A percentile compares a stretch with the other conserved stretches of the same genome.
Evolutionary conservation across 305 asterid genomes (phyloP).

Genomic region (Fraxinus velutina): DNA sequence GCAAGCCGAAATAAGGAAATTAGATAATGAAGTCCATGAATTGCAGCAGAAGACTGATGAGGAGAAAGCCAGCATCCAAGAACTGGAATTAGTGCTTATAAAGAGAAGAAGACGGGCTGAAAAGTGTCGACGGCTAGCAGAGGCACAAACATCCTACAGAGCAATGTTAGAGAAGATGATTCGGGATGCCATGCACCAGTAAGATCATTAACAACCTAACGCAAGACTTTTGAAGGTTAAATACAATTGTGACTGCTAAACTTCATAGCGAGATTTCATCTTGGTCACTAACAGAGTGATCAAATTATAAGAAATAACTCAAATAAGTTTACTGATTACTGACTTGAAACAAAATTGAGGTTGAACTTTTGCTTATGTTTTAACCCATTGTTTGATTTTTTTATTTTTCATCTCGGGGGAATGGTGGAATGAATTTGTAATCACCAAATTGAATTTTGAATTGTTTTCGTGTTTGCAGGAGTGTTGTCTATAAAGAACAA

Average conservation of each 20-base stretch:
- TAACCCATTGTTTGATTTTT: background rate
- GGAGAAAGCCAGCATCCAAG: constrained; percentile 64
- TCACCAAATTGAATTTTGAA: background rate
- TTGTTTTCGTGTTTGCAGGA: constrained; percentile 46
- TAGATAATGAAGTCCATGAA: constrained; percentile 65
- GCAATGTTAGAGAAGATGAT: constrained; percentile 96
- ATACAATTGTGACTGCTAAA: background rate
- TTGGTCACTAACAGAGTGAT: background rate
- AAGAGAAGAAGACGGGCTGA: constrained; percentile 81
- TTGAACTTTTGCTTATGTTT: background rate
- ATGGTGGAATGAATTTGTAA: background rate
- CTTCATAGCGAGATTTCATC: background rate
- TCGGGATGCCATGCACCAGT: constrained; percentile 99
- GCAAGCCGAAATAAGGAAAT: constrained; percentile 68
- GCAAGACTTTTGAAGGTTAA: background rate
- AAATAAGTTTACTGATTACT: background rate
- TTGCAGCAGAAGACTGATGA: constrained; percentile 65
- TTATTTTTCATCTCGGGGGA: background rate
- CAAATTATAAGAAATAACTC: background rate
- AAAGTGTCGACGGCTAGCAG: constrained; percentile 80
- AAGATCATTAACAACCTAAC: constrained; percentile 24
- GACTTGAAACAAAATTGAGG: background rate
- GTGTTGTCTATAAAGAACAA: constrained; percentile 85
- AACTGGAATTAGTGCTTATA: constrained; percentile 63
- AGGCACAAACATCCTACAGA: constrained; percentile 79